Base-by-base conservation (phyloP, 352 stramenopile genomes). In the Thalassiosira ordinaria region DNA sequence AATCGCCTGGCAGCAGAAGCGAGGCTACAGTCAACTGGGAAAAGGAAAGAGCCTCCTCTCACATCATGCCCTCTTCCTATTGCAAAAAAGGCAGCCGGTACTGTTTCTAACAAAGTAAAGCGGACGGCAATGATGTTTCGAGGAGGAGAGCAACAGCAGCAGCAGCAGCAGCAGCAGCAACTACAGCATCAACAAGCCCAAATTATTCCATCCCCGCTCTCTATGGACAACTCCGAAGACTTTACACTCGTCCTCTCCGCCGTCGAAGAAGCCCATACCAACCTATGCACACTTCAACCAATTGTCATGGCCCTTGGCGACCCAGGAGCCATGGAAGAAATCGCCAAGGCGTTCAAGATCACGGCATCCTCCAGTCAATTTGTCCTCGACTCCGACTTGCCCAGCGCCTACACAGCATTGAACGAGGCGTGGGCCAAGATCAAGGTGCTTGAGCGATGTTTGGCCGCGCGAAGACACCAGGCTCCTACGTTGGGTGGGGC, bases 251-350 rank as follows among this genome's bases (percentile, higher is more conserved):
- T 69, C 24, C 20, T 77, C 1, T 51, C 33, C 26, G 57, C 68
- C 7, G 26, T 70, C 0, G 62, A 41, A 64, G 46, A 60, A 49
- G 57, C 57, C 7, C 68, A 70, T 11, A 64, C 60, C 13, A 49
- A 77, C 44, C 57, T 77, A 24, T 18, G 49, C 24, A 44, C 46
- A 27, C 57, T 77, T 20, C 57, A 77, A 26, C 49, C 68, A 11
- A 5, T 63, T 14, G 59, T 77, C 39, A 62, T 68, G 31, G 33
- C 55, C 22, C 31, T 29, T 7, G 46, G 51, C 20, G 35, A 77
- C 57, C 27, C 47, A 20, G 14, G 37, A 47, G 57, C 44, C 6
- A 62, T 70, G n/a, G 57, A 77, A 64, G 60, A 68, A 35, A 56
- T 77, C n/a, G 35, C 56, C 4, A 57, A 47, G 13, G 57, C 57